Evolutionary conservation across 768 basidiomycete genomes (phyloP), one percentile per base, ranked within the genome.

Genomic region (Boletus patriciae): DNA sequence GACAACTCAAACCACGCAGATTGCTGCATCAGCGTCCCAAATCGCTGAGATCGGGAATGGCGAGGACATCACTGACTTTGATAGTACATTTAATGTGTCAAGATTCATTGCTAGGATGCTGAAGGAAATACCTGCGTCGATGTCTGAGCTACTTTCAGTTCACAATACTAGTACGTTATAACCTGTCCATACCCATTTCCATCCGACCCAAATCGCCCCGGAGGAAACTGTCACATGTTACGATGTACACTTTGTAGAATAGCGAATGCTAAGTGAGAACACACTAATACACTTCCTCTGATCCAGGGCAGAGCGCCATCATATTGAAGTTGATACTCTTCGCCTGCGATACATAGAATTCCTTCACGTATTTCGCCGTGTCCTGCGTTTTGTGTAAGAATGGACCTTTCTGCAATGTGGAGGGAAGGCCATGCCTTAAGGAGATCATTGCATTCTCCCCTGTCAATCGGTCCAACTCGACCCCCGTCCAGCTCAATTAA

Each of bases 401-500:
- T 18, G 21, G 6, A 49, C 7, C 6, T 34, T n/a, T 27, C 1
- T 37, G 34, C 19, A 15, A 25, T 42, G 3, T 29, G 41, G 1
- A n/a, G 10, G 33, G 38, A 46, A 34, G 16, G 33, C 6, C 44
- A n/a, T 64, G 82, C 90, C 68, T 76, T 67, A 49, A 93, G 69
- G 43, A 93, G 73, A 66, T 88, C 76, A 1, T 57, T 71, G 60
- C 83, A 84, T 55, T 77, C 75, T 0, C 91, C 91, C 61, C 86
- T 80, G 68, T 97, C 94, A 62, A 97, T 77, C 1, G 94, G 93
- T 4, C 90, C 90, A 10, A 68, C 73, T 43, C 94, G 74, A 42
- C 84, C 74, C 1, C 94, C 94, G 72, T 97, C 94, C 46, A 98
- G 75, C 70, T 97, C 95, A 44, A 96, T 74, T 8, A 97, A 70